Evolutionary conservation across 2,329 filamentous ascomycete genomes (phyloP), one percentile per base, ranked within the genome.

Genomic region (Talaromyces sp.): DNA sequence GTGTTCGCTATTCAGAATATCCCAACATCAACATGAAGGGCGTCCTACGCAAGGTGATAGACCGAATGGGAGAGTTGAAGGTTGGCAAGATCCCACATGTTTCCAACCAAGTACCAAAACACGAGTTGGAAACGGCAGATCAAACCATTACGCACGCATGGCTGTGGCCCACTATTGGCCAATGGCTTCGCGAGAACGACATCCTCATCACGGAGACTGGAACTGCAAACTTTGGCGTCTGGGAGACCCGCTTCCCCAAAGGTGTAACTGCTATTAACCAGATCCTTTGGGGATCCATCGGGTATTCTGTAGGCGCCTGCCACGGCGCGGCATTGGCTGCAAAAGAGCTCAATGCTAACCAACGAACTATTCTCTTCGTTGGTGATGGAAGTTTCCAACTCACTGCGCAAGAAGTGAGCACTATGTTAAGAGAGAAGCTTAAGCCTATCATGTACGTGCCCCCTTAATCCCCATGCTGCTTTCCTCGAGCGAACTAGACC

Each of bases 1-100:
- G 84, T 55, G 88, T 96, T 45, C 81, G 87, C 54, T 91, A 90
- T 72, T 89, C 89, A 0, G 85, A 89, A 64, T 95, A 93, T 69
- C 88, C 89, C 0, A 85, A 86, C 48, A 81, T 94, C 8, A 81
- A 84, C 60, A 92, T 94, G 86, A 85, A 85, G 60, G 86, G 88
- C 52, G 88, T 96, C 17, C 79, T 97, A 35, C 81, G 80, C 60
- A 89, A 89, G 69, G 72, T 96, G 21, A 81, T 86, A 31, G 74
- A 84, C 10, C 78, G 80, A 40, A 66, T 84, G 19, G 74, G 74
- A 31, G 79, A 83, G 63, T 79, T 93, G 53, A 82, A 81, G 51
- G 76, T 81, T 31, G 78, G 80, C 3, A 33, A 41, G 19, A 55
- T 50, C 8, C 81, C 84, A 1, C 73, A 73, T n/a, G 79, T 84